Conservation (phyloP, 2,329 filamentous ascomycete genomes). For the Pestalotiopsis sp. region DNA sequence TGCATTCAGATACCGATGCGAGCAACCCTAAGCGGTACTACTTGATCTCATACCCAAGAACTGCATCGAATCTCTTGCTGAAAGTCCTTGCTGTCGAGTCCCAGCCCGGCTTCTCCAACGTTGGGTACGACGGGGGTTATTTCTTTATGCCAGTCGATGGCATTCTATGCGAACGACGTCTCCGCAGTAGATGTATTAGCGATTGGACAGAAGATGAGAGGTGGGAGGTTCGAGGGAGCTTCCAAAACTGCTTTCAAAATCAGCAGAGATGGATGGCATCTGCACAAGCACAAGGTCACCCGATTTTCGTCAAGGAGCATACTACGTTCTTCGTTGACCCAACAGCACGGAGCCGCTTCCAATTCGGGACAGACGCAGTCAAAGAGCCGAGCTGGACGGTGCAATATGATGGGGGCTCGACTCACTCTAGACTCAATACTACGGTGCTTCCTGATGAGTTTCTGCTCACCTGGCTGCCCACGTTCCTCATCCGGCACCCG, state of each 20-base stretch:
- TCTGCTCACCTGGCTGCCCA: slow-evolving; percentile 32
- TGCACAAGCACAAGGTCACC: background rate
- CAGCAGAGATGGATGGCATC: background rate
- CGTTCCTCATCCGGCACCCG: slow-evolving; percentile 41
- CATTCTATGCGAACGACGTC: background rate
- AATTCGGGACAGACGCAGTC: background rate
- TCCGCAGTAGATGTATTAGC: background rate
- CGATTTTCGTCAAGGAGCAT: background rate
- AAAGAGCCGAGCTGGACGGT: background rate
- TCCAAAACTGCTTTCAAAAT: background rate
- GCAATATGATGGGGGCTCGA: background rate
- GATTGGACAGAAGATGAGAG: background rate
- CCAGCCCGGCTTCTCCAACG: background rate
- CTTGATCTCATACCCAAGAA: background rate
- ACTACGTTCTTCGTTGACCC: background rate
- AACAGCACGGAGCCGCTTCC: background rate
- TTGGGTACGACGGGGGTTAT: background rate
- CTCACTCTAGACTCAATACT: slow-evolving; percentile 22
- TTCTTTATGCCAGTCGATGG: background rate
- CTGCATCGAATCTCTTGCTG: background rate
- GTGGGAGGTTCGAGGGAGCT: background rate
- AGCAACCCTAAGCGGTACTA: background rate
- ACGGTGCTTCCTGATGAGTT: slow-evolving; percentile 37
- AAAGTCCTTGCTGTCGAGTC: background rate
- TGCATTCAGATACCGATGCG: background rate